Conservation (phyloP, 495 filamentous ascomycete species). For the Aspergillus biplanus region DNA sequence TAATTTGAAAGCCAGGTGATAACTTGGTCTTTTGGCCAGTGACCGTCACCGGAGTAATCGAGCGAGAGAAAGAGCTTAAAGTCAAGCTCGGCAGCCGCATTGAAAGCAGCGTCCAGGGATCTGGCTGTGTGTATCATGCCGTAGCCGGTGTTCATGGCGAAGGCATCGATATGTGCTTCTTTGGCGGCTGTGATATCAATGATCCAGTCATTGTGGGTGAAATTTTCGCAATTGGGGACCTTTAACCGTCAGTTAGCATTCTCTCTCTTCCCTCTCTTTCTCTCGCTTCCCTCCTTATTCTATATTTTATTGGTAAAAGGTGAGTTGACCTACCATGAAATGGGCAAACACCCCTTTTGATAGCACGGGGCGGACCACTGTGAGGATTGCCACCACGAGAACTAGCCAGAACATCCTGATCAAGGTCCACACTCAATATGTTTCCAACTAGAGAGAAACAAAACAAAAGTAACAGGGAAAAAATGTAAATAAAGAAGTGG, state of each 20-base stretch:
- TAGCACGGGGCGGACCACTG: neutral
- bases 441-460: neutral
- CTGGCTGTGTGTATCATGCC: constrained; percentile 45
- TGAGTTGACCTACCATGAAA: constrained; percentile 11
- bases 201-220: constrained; percentile 51
- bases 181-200: constrained; percentile 64
- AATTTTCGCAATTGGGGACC: constrained; percentile 18
- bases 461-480: neutral
- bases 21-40: constrained; percentile 61
- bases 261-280: neutral
- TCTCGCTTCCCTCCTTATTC: neutral
- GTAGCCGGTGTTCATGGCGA: constrained; percentile 70
- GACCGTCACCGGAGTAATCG: constrained; percentile 61
- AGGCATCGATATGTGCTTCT: constrained; percentile 68
- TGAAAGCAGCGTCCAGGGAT: constrained; percentile 56
- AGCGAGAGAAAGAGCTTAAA: constrained; percentile 77
- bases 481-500: neutral
- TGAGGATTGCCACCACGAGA: neutral
- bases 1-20: constrained; percentile 57
- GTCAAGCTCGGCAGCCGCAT: constrained; percentile 52
- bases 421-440: neutral
- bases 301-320: neutral
- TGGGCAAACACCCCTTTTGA: constrained; percentile 16
- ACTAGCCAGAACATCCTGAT: neutral
- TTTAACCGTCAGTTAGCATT: constrained; percentile 25